phyloP scores from a whole-genome alignment of 73 alveolate genomes.

The Effrenium voratum region DNA sequence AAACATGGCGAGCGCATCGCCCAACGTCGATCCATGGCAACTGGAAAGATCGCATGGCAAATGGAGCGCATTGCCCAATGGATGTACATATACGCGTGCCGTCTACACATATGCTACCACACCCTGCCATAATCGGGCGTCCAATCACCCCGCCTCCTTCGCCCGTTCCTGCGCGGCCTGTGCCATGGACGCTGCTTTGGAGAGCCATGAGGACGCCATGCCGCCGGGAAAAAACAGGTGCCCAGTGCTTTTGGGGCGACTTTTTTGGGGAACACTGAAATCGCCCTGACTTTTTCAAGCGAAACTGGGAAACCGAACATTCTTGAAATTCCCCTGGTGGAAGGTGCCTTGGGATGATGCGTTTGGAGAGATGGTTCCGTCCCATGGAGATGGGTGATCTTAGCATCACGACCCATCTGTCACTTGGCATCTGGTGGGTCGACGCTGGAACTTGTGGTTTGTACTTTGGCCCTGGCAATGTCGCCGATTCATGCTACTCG shows the following conservation, averaged over 20 bases:
- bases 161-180: conserved; percentile 75
- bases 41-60: no score
- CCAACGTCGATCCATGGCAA: no score
- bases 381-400: background rate
- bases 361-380: background rate
- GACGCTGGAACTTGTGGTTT: no score
- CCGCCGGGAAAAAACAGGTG: background rate
- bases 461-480: no score
- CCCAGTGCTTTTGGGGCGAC: background rate
- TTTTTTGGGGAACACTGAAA: no score
- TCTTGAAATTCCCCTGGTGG: background rate
- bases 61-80: no score
- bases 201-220: conserved; percentile 62
- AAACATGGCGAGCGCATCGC: no score
- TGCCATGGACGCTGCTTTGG: conserved; percentile 54
- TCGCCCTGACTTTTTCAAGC: background rate
- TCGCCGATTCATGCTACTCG: no score
- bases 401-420: background rate
- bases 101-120: no score
- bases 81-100: no score
- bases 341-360: background rate
- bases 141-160: conserved; percentile 5
- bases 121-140: no score
- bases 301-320: background rate
- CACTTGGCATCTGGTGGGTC: no score